Evolutionary conservation across 352 stramenopile genomes (phyloP).

Genomic region (Phytophthora sp.): DNA sequence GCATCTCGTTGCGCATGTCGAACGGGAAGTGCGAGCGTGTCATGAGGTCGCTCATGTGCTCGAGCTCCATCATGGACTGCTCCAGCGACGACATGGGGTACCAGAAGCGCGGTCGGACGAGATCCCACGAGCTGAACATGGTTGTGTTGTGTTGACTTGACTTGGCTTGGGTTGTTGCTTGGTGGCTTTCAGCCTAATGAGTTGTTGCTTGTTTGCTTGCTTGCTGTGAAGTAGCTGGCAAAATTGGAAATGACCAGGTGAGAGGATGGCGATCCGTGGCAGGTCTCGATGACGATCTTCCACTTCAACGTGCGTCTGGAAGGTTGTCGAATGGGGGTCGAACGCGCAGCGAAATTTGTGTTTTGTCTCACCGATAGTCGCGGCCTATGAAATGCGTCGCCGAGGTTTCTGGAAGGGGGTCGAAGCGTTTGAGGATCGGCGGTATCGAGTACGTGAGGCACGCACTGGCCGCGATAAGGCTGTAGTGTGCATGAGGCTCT

Average conservation of each 20-base stretch:
- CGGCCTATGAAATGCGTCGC: too few species aligned
- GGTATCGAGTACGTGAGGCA: too few species aligned
- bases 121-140: slow-evolving; percentile 55
- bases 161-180: not conserved
- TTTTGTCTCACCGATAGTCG: not conserved
- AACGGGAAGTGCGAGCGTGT: slow-evolving; percentile 25
- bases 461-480: too few species aligned
- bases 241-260: slow-evolving; percentile 17
- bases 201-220: not conserved
- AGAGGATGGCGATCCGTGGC: not conserved
- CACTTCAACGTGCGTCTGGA: slow-evolving; percentile 5
- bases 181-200: too few species aligned
- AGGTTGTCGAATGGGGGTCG: slow-evolving; percentile 10
- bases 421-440: too few species aligned
- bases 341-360: slow-evolving; percentile 7
- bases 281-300: not conserved
- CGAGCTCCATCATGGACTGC: slow-evolving; percentile 51
- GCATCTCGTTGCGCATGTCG: slow-evolving; percentile 17
- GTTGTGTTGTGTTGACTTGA: not conserved
- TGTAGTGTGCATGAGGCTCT: too few species aligned
- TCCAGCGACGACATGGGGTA: slow-evolving; percentile 56
- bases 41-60: slow-evolving; percentile 43
- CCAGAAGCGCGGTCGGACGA: slow-evolving; percentile 51
- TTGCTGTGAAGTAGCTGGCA: slow-evolving; percentile 1
- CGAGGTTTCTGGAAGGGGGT: too few species aligned